A percentile compares a stretch with the other conserved stretches of the same genome.
phyloP scores from a whole-genome alignment of 371 early-diverging fungal genomes.

The Coemansia sp. region DNA sequence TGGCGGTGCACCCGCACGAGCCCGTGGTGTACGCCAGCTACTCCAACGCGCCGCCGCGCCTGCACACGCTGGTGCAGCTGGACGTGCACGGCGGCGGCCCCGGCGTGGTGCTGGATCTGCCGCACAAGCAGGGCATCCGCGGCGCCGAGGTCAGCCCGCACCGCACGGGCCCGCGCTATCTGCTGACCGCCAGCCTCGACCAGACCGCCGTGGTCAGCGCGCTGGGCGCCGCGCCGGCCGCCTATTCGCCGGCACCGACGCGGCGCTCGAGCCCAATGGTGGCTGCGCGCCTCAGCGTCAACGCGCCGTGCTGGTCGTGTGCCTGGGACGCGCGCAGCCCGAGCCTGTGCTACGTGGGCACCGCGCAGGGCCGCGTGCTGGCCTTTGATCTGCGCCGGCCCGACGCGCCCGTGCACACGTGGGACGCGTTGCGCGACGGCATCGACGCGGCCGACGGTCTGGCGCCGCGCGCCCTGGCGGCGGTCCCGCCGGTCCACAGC shows the following conservation, averaged over 20 bases:
- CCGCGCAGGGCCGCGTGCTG: slow-evolving; percentile 18
- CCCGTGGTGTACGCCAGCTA: slow-evolving; percentile 24
- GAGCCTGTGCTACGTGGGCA: slow-evolving; percentile 22
- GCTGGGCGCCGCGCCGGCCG: slow-evolving; percentile 6
- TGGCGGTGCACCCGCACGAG: slow-evolving; percentile 23
- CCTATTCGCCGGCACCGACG: not conserved
- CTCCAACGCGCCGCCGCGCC: not conserved
- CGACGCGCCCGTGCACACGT: slow-evolving; percentile 7
- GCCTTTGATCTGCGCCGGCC: slow-evolving; percentile 32
- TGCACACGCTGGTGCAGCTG: slow-evolving; percentile 30
- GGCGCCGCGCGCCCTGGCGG: not conserved
- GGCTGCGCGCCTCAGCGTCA: slow-evolving; percentile 6
- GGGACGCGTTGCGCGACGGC: slow-evolving; percentile 16
- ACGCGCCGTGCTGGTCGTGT: slow-evolving; percentile 39
- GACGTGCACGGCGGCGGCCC: slow-evolving; percentile 7
- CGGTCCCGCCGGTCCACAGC: slow-evolving; percentile 24
- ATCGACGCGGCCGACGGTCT: not conserved
- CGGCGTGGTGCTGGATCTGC: slow-evolving; percentile 5
- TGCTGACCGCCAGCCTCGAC: slow-evolving; percentile 45
- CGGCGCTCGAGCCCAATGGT: slow-evolving; percentile 8
- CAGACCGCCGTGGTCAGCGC: slow-evolving; percentile 22
- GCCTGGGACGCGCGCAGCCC: slow-evolving; percentile 24
- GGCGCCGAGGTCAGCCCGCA: slow-evolving; percentile 34
- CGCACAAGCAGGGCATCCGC: slow-evolving; percentile 27
- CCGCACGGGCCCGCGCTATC: slow-evolving; percentile 6